Percentiles rank a stretch among this genome's conserved stretches.
Conservation (phyloP, 495 filamentous ascomycete genomes). For the Sordaria brevicollis region DNA sequence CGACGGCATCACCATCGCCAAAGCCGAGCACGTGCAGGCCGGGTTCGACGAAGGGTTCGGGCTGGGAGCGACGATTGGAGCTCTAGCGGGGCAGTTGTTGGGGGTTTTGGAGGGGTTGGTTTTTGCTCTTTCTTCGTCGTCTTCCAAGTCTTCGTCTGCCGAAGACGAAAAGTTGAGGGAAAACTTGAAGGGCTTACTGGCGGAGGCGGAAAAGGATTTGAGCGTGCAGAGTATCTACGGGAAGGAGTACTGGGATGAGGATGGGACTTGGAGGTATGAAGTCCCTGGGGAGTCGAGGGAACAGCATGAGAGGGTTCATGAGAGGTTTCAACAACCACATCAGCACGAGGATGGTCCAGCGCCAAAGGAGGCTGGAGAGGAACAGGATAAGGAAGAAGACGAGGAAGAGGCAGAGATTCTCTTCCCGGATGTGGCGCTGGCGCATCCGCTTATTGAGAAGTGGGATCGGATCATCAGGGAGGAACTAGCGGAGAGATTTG, state of each 20-base stretch:
- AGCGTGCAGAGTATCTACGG: constrained; percentile 53
- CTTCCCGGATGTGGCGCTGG: constrained; percentile 43
- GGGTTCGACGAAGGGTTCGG: constrained; percentile 86
- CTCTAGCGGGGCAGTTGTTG: constrained; percentile 57
- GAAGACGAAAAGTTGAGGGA: constrained; percentile 12
- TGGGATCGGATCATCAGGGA: constrained; percentile 39
- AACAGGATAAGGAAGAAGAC: constrained; percentile 19
- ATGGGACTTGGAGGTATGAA: constrained; percentile 54
- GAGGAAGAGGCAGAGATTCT: constrained; percentile 21
- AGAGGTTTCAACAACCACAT: background rate
- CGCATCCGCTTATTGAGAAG: constrained; percentile 48
- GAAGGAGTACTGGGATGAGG: constrained; percentile 44
- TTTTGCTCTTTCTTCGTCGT: constrained; percentile 20
- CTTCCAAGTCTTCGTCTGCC: background rate
- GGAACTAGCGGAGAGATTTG: constrained; percentile 30
- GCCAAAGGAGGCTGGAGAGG: background rate
- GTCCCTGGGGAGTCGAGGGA: constrained; percentile 23
- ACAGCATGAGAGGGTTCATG: constrained; percentile 2
- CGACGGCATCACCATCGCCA: constrained; percentile 67
- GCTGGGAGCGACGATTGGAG: constrained; percentile 68
- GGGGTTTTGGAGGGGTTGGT: constrained; percentile 61
- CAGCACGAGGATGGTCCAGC: background rate
- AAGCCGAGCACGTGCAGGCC: constrained; percentile 56
- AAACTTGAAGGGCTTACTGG: constrained; percentile 30
- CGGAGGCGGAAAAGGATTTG: constrained; percentile 49